These are phyloP conservation scores for Grammothele lineata DNA, from an alignment of 768 basidiomycete genomes.

Conservation along the genomic window DNA sequence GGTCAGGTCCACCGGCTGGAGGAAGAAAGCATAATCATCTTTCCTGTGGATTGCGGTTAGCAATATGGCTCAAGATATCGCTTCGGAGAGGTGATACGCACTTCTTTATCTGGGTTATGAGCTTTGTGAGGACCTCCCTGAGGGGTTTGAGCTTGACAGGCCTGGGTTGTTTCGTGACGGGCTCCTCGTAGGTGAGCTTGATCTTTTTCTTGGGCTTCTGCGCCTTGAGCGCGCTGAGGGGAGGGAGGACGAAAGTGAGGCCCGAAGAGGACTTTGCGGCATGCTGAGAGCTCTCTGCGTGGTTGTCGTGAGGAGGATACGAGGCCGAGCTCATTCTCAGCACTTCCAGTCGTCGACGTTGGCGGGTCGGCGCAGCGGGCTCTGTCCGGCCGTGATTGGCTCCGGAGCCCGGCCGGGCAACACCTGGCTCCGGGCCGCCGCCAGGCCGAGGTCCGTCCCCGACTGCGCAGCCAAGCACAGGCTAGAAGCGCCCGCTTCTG, in stretches of 20 bases:
- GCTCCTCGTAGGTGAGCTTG: conserved; percentile 20
- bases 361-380: conserved; percentile 10
- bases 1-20: conserved; percentile 57
- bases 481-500: too few species aligned
- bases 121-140: conserved; percentile 65
- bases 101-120: conserved; percentile 76
- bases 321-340: conserved; percentile 15
- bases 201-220: conserved; percentile 40
- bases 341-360: conserved; percentile 12
- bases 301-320: conserved; percentile 27
- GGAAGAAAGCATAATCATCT: conserved; percentile 84
- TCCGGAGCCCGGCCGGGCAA: conserved; percentile 10
- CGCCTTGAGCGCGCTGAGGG: conserved; percentile 58
- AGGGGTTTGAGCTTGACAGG: conserved; percentile 75
- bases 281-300: conserved; percentile 27
- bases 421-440: not conserved
- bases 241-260: conserved; percentile 62
- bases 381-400: conserved; percentile 16
- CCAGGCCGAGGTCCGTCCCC: not conserved
- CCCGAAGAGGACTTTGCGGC: conserved; percentile 34
- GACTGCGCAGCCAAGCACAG: not conserved
- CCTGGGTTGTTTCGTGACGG: conserved; percentile 39
- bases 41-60: conserved; percentile 44
- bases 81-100: conserved; percentile 32
- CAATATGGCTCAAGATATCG: too few species aligned